Evolutionary conservation across 208 protist genomes (phyloP).

Genomic region (Trichomonas gallinae): DNA sequence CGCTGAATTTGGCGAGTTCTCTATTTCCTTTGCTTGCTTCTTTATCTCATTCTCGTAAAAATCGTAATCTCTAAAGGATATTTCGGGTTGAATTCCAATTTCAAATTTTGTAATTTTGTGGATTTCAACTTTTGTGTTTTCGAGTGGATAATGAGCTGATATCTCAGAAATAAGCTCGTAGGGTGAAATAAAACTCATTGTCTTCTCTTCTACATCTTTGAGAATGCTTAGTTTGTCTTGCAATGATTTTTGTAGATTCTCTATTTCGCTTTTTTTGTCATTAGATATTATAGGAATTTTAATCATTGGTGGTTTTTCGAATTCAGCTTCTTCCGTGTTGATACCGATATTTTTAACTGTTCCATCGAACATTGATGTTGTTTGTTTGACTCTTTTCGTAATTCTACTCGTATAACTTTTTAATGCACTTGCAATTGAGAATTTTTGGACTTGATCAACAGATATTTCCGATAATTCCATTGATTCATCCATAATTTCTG

Average conservation of each 20-base stretch:
- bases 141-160: neutral
- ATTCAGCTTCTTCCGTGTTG: neutral
- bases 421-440: neutral
- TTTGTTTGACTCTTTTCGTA: neutral
- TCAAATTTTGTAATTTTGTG: neutral
- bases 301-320: neutral
- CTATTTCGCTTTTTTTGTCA: neutral
- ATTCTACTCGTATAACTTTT: neutral
- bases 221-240: neutral
- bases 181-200: neutral
- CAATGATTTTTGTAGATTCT: neutral
- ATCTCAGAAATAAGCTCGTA: neutral
- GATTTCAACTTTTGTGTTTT: neutral
- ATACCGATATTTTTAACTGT: neutral
- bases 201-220: neutral
- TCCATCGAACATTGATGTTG: neutral
- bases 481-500: neutral
- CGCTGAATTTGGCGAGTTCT: neutral
- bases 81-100: neutral
- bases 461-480: neutral
- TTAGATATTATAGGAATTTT: neutral
- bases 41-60: neutral
- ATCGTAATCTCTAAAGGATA: neutral
- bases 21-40: neutral
- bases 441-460: neutral